These are phyloP conservation scores for Lobosporangium transversale DNA, from an alignment of 192 early-diverging fungal species.

Conservation along the genomic window DNA sequence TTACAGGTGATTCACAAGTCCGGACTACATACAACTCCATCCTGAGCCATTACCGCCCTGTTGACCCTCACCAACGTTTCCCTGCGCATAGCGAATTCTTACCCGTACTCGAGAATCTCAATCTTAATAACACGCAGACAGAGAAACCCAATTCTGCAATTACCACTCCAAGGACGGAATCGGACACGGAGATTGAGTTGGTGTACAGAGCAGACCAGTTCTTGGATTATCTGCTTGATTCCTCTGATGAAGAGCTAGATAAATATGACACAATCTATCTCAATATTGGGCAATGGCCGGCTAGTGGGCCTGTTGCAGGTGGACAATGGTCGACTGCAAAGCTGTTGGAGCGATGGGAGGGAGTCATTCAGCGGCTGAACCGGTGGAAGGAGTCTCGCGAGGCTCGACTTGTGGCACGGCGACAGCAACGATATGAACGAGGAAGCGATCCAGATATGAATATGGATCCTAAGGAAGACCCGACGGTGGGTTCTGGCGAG, in stretches of 20 bases:
- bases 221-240: conserved; percentile 15
- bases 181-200: conserved; percentile 24
- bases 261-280: conserved; percentile 24
- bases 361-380: conserved; percentile 10
- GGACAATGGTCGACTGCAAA: conserved; percentile 36
- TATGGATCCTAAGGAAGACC: background rate
- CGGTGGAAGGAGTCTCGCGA: conserved; percentile 23
- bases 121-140: background rate
- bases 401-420: background rate
- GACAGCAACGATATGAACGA: background rate
- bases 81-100: conserved; percentile 18
- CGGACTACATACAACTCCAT: conserved; percentile 38
- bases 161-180: background rate
- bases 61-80: conserved; percentile 9
- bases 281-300: conserved; percentile 45
- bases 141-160: background rate
- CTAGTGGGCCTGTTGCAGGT: conserved; percentile 28
- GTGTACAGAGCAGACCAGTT: conserved; percentile 40
- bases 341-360: conserved; percentile 31
- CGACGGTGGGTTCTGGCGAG: background rate
- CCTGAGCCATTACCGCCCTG: conserved; percentile 39
- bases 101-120: background rate
- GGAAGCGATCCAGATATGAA: background rate
- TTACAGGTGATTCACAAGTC: conserved; percentile 40
- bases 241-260: conserved; percentile 26